Percentiles rank a stretch among this genome's conserved stretches.
phyloP scores from a whole-genome alignment of 2,329 filamentous ascomycete genomes.

The Pseudocercospora macadamiae region DNA sequence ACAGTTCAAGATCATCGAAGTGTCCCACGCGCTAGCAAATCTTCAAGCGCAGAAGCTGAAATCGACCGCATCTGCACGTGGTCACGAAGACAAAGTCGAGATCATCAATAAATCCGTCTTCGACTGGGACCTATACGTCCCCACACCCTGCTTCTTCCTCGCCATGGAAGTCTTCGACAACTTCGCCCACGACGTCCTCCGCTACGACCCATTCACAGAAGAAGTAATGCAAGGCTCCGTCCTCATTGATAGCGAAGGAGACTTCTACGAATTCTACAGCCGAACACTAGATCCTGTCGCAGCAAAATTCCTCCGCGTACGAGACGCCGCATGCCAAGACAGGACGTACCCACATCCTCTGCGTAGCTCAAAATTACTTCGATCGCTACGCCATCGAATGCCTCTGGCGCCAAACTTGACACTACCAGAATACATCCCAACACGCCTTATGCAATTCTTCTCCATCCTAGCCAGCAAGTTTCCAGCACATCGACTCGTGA shows the following conservation, averaged over 20 bases:
- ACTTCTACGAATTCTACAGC: constrained; percentile 94
- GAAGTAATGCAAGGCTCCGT: constrained; percentile 86
- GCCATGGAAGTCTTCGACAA: constrained; percentile 99
- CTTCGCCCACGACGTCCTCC: constrained; percentile 91
- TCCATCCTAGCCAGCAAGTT: constrained; percentile 86
- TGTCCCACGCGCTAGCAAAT: constrained; percentile 77
- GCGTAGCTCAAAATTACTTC: constrained; percentile 56
- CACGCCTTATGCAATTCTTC: constrained; percentile 94
- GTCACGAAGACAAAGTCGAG: constrained; percentile 83
- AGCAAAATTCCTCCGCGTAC: constrained; percentile 79
- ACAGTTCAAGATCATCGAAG: constrained; percentile 94
- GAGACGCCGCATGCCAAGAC: constrained; percentile 69
- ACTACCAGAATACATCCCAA: constrained; percentile 89
- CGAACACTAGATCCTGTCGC: constrained; percentile 79
- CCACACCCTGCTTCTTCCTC: constrained; percentile 93
- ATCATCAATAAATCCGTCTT: constrained; percentile 96
- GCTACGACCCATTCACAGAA: constrained; percentile 82
- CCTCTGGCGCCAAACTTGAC: constrained; percentile 79
- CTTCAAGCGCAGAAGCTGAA: constrained; percentile 74
- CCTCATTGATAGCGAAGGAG: constrained; percentile 79
- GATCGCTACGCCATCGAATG: constrained; percentile 64
- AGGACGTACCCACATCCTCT: constrained; percentile 66
- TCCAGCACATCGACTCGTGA: constrained; percentile 83
- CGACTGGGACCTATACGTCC: constrained; percentile 86
- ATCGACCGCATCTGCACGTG: constrained; percentile 66